Evolutionary conservation across 2,329 filamentous ascomycete genomes (phyloP), one percentile per base, ranked within the genome.

Genomic region (Exophiala calicioides): DNA sequence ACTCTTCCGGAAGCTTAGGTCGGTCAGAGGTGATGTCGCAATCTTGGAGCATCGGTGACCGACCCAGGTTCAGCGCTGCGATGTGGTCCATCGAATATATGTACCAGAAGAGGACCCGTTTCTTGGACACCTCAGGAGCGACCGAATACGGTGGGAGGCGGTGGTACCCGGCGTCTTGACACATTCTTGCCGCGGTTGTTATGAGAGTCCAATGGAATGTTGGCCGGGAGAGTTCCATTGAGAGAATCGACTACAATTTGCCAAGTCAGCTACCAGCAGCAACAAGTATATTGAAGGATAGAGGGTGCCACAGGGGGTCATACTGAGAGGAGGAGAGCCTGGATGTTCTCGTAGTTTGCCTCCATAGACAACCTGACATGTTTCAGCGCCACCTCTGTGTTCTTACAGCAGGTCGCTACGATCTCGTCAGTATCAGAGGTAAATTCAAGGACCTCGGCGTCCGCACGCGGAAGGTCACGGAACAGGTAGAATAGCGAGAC

Each of bases 131-230:
- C 59, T 20, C 64, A 57, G 48, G 41, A 8, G 30, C 49, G 2
- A 44, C 35, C 6, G 41, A 37, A 29, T 58, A 53, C 27, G 64
- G 55, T 9, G 63, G 63, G 23, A 66, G 36, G 21, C 78, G 74
- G 59, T 85, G 82, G 50, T 80, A 83, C 3, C 82, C 82, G 3
- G 84, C 74, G 0, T 77, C 78, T 56, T 82, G 79, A 53, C 80
- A 83, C 41, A 86, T 69, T 40, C 78, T 74, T 9, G 77, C 76
- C 0, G 81, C 82, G 13, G 75, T 74, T 5, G 76, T 78, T 18
- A 75, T 77, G 13, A 85, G 67, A n/a, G 80, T 77, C 76, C 81
- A 83, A n/a, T 79, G 79, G 3, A 85, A 71, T 0, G 79, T 80
- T 1, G 81, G 79, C 29, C 80, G 78, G 3, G 80, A 81, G 10